A percentile compares a stretch with the other conserved stretches of the same genome.
phyloP scores from a whole-genome alignment of 2,329 filamentous ascomycete species.

The Diplodia corticola region DNA sequence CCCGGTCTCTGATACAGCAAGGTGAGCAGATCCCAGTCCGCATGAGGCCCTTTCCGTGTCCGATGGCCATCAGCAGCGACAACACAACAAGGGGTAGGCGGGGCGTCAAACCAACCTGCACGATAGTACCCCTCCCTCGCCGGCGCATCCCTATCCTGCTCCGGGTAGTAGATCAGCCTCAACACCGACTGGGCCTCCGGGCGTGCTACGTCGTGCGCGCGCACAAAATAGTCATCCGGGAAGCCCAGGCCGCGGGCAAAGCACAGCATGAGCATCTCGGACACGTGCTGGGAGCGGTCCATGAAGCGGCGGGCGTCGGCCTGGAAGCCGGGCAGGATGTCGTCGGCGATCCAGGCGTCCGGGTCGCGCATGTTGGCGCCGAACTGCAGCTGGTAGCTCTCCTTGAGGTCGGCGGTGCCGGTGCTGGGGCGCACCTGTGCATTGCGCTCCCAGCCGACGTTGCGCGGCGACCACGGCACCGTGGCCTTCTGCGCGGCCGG shows the following conservation, averaged over 20 bases:
- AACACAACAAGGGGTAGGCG: too few species aligned
- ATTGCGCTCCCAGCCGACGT: constrained; percentile 63
- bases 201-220: constrained; percentile 53
- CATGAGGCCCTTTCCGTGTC: not conserved
- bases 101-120: constrained; percentile 46
- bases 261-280: constrained; percentile 59
- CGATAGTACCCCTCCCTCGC: constrained; percentile 52
- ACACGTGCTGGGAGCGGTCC: constrained; percentile 54
- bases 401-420: constrained; percentile 59
- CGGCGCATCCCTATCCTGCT: constrained; percentile 30
- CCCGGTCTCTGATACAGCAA: constrained; percentile 63
- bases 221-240: constrained; percentile 57
- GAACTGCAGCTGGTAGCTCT: constrained; percentile 64
- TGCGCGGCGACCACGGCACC: constrained; percentile 57
- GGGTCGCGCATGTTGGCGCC: constrained; percentile 51
- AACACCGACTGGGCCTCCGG: constrained; percentile 58
- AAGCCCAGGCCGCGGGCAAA: constrained; percentile 61
- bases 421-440: constrained; percentile 61
- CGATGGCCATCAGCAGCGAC: too few species aligned
- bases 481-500: constrained; percentile 54
- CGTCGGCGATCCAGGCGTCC: constrained; percentile 54
- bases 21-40: constrained; percentile 59
- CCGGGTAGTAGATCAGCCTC: constrained; percentile 58
- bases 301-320: constrained; percentile 53
- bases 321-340: constrained; percentile 52